Evolutionary conservation across 257 asterid species (phyloP), one percentile per base, ranked within the genome.

Genomic region (Ophiorrhiza pumila): DNA sequence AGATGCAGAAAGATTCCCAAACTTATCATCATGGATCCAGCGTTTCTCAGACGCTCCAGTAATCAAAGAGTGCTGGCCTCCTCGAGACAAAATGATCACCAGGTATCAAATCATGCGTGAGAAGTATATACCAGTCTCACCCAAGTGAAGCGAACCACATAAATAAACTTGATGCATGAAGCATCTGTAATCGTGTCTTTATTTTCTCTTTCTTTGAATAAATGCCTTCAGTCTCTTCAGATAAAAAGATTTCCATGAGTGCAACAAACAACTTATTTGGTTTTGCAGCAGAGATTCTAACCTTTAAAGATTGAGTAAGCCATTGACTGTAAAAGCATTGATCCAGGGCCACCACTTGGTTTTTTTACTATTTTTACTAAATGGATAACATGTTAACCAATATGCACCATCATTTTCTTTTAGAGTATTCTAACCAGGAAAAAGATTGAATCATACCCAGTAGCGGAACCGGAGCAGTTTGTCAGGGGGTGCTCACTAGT

Each of bases 41-140:
- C 68, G 60, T 62, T 90, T 82, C 73, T 67, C 83, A 0, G 78
- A 81, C 65, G 82, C 72, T 84, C 87, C 92, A 27, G 75, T 41
- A 6, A 84, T 85, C 64, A 85, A 81, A 79, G 88, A 83, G 65
- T 77, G 52, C 55, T 84, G 88, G 86, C 97, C 93, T 15, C 89
- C 96, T 20, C 80, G 85, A 53, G 90, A 83, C 78, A 83, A 53
- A 78, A 75, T 89, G 89, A 15, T 87, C 43, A 83, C 71, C 66
- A 85, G 86, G 70, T 87, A 71, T 74, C 84, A 74, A 77, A 72
- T 72, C 74, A 69, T 83, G 47, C 87, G 72, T 0, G 83, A 83
- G 63, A 71, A 67, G 4, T 71, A 77, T 71, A 37, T 37, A 57
- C 76, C 80, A 61, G 78, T 32, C 50, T 76, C 67, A 34, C 69